These are phyloP conservation scores for Symbiodinium pilosum DNA, from an alignment of 73 alveolate species.

Conservation along the genomic window DNA sequence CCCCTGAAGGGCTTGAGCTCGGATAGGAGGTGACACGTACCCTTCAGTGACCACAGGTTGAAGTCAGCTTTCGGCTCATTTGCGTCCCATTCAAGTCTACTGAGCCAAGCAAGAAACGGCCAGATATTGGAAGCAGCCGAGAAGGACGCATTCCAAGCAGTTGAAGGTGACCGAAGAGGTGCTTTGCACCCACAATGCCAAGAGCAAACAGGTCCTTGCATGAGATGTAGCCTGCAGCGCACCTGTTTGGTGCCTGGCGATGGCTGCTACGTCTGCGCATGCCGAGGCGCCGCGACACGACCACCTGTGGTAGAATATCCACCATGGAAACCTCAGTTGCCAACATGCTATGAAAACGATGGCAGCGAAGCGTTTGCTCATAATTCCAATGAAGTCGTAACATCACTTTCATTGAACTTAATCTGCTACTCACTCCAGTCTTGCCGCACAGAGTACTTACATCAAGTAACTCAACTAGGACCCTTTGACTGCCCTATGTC, in stretches of 20 bases:
- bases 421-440: background rate
- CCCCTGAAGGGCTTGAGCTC: slow-evolving; percentile 5
- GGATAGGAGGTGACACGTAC: background rate
- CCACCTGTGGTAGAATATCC: background rate
- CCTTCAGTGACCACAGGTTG: background rate
- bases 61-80: background rate
- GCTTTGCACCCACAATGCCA: background rate
- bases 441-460: background rate
- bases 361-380: background rate
- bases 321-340: background rate
- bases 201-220: background rate
- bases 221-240: background rate
- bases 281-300: slow-evolving; percentile 31
- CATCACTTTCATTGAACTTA: background rate
- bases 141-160: background rate
- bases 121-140: background rate
- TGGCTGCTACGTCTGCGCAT: background rate
- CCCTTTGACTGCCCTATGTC: background rate
- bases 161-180: background rate
- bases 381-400: background rate
- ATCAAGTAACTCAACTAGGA: background rate
- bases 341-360: background rate
- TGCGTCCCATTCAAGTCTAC: background rate
- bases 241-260: background rate
- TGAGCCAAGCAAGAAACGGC: background rate